Conservation (phyloP, 129 eudicot species). For the Cynara cardunculus region DNA sequence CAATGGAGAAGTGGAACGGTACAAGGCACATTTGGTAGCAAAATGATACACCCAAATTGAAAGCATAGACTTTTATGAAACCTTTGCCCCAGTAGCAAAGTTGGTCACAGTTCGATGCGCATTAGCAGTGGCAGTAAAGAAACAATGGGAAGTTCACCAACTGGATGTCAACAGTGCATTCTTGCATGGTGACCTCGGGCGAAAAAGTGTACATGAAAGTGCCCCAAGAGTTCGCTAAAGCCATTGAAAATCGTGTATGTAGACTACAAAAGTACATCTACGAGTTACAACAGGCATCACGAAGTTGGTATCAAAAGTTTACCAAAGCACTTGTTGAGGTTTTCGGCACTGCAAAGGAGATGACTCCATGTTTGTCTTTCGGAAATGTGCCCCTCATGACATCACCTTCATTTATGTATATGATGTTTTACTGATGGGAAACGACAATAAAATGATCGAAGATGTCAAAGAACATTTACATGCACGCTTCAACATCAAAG, state of each 20-base stretch:
- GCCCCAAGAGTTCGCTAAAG: not conserved
- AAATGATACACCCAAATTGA: too few species aligned
- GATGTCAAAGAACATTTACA: not conserved
- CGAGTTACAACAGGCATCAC: not conserved
- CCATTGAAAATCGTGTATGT: not conserved
- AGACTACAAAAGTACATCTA: not conserved
- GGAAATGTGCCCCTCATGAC: not conserved
- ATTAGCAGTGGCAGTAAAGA: too few species aligned
- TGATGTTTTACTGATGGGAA: not conserved
- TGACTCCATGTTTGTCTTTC: not conserved
- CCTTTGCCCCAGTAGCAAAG: too few species aligned
- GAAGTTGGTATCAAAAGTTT: not conserved
- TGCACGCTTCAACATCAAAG: not conserved
- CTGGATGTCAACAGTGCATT: too few species aligned
- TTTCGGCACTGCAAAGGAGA: not conserved
- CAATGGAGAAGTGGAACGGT: too few species aligned
- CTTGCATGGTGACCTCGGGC: too few species aligned
- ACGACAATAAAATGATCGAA: not conserved
- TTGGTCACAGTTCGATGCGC: too few species aligned
- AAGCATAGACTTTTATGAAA: too few species aligned
- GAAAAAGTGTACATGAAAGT: too few species aligned
- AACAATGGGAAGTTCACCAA: too few species aligned
- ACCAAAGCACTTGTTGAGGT: not conserved
- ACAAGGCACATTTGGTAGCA: too few species aligned
- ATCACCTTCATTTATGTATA: not conserved